Percentiles rank a stretch among this genome's conserved stretches.
These are phyloP conservation scores for Pseudopyrenochaeta lycopersici DNA, from an alignment of 2,329 filamentous ascomycete species.

Conservation along the genomic window DNA sequence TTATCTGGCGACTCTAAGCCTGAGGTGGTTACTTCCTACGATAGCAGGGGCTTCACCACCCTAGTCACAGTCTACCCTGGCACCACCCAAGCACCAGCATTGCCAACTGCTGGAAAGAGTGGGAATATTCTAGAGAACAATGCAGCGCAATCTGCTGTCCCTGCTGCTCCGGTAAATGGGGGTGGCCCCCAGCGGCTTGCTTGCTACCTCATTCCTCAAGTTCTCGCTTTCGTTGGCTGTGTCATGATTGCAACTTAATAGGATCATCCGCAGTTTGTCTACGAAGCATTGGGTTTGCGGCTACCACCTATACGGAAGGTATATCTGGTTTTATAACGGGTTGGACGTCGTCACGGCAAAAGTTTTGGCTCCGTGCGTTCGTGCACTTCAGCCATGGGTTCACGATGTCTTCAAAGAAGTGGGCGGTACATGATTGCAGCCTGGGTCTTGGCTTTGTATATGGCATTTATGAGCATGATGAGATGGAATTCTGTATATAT, in stretches of 20 bases:
- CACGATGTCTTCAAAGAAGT: neutral
- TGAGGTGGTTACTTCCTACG: slow-evolving; percentile 56
- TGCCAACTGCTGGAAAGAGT: neutral
- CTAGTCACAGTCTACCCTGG: slow-evolving; percentile 47
- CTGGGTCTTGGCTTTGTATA: neutral
- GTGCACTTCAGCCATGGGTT: neutral
- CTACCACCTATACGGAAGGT: no score
- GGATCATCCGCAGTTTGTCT: neutral
- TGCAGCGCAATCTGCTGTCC: slow-evolving; percentile 6
- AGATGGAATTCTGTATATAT: neutral
- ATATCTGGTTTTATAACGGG: neutral
- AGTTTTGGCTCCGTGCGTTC: neutral
- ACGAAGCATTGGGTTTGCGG: neutral
- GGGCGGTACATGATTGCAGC: neutral
- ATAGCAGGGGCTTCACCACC: slow-evolving; percentile 61
- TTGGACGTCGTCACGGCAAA: no score
- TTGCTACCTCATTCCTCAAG: neutral
- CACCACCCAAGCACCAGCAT: slow-evolving; percentile 10
- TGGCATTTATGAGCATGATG: neutral
- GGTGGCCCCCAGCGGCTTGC: neutral
- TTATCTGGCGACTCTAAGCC: slow-evolving; percentile 40
- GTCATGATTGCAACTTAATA: neutral
- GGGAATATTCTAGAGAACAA: slow-evolving; percentile 15
- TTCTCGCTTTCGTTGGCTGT: slow-evolving; percentile 4
- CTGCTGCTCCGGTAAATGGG: slow-evolving; percentile 13